Conservation (phyloP, 2,329 filamentous ascomycete genomes). For the Colletotrichum lindemuthianum region DNA sequence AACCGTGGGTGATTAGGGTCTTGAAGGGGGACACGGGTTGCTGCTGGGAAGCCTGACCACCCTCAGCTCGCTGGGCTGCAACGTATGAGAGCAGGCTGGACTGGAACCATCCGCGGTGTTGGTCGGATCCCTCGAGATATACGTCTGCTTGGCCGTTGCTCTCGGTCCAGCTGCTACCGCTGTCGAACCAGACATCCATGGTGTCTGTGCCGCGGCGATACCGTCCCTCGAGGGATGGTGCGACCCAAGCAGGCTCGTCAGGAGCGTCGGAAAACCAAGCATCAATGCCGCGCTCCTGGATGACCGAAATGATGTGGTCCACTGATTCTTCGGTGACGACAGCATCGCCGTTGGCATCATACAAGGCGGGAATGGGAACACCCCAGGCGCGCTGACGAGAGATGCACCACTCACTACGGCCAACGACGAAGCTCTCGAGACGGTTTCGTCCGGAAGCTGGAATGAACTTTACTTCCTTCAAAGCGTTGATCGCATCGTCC, state of each 20-base stretch:
- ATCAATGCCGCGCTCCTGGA: constrained; percentile 83
- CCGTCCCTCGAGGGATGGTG: constrained; percentile 65
- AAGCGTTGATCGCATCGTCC: constrained; percentile 72
- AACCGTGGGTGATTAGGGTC: constrained; percentile 93
- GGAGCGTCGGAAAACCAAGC: constrained; percentile 91
- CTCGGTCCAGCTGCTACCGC: constrained; percentile 89
- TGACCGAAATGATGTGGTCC: constrained; percentile 82
- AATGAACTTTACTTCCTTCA: constrained; percentile 80
- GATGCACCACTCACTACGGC: constrained; percentile 96
- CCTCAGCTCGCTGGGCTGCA: constrained; percentile 63
- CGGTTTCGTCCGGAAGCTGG: constrained; percentile 78
- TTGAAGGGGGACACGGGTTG: constrained; percentile 75
- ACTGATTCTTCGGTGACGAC: constrained; percentile 84
- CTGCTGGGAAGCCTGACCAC: constrained; percentile 40
- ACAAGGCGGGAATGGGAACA: constrained; percentile 93
- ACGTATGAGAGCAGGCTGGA: constrained; percentile 91
- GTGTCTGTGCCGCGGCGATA: constrained; percentile 88
- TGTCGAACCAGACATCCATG: constrained; percentile 99
- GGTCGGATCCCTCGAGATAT: constrained; percentile 93
- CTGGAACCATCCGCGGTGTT: constrained; percentile 98
- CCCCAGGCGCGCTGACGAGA: constrained; percentile 96
- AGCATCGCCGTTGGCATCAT: constrained; percentile 76
- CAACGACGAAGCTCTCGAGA: constrained; percentile 85
- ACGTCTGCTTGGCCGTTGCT: constrained; percentile 74
- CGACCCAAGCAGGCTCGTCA: constrained; percentile 82